Base-by-base conservation (phyloP, 305 asterid species). In the Solanum aculeatissimum region DNA sequence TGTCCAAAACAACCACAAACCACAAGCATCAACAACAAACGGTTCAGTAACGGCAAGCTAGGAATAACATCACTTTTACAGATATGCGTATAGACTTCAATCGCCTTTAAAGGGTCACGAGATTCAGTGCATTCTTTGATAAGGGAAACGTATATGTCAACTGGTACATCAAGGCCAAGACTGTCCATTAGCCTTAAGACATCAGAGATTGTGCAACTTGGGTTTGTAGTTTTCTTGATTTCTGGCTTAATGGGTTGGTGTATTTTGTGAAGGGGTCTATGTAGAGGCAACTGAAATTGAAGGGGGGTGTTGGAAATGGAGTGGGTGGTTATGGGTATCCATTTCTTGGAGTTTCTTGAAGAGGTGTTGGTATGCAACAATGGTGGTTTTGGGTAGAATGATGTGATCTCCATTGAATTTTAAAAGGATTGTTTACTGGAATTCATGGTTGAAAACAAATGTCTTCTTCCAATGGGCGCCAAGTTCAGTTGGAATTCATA, bases 101-200 rank as follows among this genome's bases (percentile, higher is more conserved):
- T 68, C 43, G 98, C 94, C 62, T 82, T 84, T 1, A 66, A 77
- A 53, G 91, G 89, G 85, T 94, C 94, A 3, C 92, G 88, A 10
- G 43, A 66, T 82, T 87, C 79, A 35, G 93, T 87, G 87, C 97
- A 92, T 84, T 95, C 98, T 87, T 91, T 87, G 89, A 93, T 83
- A 55, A 94, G 94, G 1, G 93, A 91, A 58, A 90, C 80, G 82
- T 93, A 94, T 40, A 92, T 86, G 72, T 92, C 94, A 8, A 85
- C 1, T 9, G 94, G 87, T 65, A 93, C 18, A 7, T 93, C 89
- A 84, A 92, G 70, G 66, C 90, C 89, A 78, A 95, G 93, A 83
- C 83, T 82, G 90, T 93, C 97, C 96, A 92, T 87, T 78, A 95
- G 85, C 81, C 77, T 84, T 85, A 95, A 78, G 84, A 92, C 68